These are phyloP conservation scores for Mycena vitilis DNA, from an alignment of 768 basidiomycete species.

Conservation along the genomic window DNA sequence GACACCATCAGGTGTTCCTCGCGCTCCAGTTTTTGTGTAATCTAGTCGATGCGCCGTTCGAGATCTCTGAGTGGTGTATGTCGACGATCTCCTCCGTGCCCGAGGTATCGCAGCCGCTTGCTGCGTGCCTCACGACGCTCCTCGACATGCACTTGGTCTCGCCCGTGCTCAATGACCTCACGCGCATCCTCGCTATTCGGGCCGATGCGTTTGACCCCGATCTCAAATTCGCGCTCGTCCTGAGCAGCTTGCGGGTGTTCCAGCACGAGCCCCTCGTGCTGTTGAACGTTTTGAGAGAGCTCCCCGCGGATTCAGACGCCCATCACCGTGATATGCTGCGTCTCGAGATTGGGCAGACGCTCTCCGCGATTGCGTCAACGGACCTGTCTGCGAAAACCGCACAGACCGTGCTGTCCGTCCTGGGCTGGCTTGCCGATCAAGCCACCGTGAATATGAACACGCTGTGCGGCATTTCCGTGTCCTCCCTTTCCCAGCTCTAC, in stretches of 20 bases:
- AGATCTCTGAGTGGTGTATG: slow-evolving; percentile 56
- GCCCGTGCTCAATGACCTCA: slow-evolving; percentile 54
- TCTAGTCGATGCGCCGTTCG: slow-evolving; percentile 54
- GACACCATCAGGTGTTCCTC: slow-evolving; percentile 62
- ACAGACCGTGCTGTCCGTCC: slow-evolving; percentile 52
- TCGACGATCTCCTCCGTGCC: slow-evolving; percentile 53
- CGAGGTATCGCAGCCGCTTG: slow-evolving; percentile 57
- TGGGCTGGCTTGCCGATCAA: slow-evolving; percentile 68
- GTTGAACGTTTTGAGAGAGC: slow-evolving; percentile 33
- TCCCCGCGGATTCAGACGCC: slow-evolving; percentile 23
- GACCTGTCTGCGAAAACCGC: slow-evolving; percentile 52
- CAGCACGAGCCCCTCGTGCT: slow-evolving; percentile 32
- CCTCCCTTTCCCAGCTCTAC: slow-evolving; percentile 59
- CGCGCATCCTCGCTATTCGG: slow-evolving; percentile 22
- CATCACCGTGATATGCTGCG: slow-evolving; percentile 37
- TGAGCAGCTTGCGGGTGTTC: slow-evolving; percentile 46
- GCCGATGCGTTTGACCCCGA: slow-evolving; percentile 40
- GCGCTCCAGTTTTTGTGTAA: slow-evolving; percentile 62
- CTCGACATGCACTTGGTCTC: slow-evolving; percentile 62
- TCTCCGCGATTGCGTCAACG: slow-evolving; percentile 44
- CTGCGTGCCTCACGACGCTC: slow-evolving; percentile 56
- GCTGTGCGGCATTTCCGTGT: slow-evolving; percentile 60
- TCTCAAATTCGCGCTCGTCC: slow-evolving; percentile 48
- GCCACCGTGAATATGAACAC: slow-evolving; percentile 56
- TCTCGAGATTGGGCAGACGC: slow-evolving; percentile 49